phyloP scores from a whole-genome alignment of 2,329 filamentous ascomycete genomes.

The Samsoniella hepiali region DNA sequence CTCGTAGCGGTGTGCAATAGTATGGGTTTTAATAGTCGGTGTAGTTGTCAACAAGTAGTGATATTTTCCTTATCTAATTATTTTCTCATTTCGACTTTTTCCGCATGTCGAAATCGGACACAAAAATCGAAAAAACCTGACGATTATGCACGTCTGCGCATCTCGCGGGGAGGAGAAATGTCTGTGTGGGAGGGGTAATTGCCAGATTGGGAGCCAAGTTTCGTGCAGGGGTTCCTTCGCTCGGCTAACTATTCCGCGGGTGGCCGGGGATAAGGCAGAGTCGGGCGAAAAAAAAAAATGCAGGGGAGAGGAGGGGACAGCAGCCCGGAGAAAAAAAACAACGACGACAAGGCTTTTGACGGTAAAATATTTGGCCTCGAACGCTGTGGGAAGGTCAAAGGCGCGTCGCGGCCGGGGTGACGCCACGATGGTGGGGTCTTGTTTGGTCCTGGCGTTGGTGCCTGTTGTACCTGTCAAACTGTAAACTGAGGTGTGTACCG shows the following conservation, averaged over 20 bases:
- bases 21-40: no score
- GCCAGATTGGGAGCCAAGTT: slow-evolving; percentile 10
- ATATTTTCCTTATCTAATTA: no score
- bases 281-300: background rate
- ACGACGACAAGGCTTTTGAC: background rate
- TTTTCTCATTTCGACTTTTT: no score
- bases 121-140: background rate
- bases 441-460: background rate
- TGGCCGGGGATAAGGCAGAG: background rate
- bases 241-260: slow-evolving; percentile 5
- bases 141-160: background rate
- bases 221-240: slow-evolving; percentile 1
- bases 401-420: background rate
- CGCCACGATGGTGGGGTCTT: slow-evolving; percentile 4
- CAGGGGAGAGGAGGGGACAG: background rate
- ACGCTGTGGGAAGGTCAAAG: background rate
- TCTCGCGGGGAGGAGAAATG: background rate
- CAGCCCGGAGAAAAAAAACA: background rate
- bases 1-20: no score
- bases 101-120: no score
- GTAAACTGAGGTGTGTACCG: no score
- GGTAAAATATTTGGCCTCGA: background rate
- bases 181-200: slow-evolving; percentile 1
- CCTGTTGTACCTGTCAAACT: background rate
- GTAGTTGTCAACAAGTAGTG: no score